Base-by-base conservation (phyloP, 1,284 basidiomycete genomes). In the Volvariella volvacea region DNA sequence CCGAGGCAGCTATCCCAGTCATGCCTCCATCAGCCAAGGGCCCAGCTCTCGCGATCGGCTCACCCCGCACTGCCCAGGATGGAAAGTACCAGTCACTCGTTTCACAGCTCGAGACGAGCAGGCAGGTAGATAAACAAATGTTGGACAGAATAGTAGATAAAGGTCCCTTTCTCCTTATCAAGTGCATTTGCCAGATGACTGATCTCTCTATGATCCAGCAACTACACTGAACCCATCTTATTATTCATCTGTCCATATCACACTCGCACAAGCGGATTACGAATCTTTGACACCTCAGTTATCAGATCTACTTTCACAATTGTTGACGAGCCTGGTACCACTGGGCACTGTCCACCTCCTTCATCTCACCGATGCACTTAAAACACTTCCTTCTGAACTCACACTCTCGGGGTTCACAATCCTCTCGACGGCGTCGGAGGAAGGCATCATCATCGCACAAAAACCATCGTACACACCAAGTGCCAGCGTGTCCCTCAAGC, bases 11-110 rank as follows among this genome's bases (percentile, higher is more conserved):
- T 42, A 33, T 45, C 19, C 36, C 54, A 22, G 42, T 51, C 20
- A 44, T 54, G 3, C 40, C 55, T 31, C 47, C 60, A n/a, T 28
- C 25, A 6, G 38, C 55, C 15, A 71, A 76, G 50, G 73, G 73
- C 10, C 55, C 67, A 42, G 75, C 79, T 3, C 72, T 89, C 39
- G 81, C 74, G 43, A 76, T 89, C 51, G 86, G 86, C 46, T 88
- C 84, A n/a, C 72, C 79, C 9, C 66, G 71, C 7, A 86, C 84
- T 2, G 86, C 86, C 2, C 73, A 79, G 57, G 76, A 87, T 58
- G 87, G 87, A 37, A 73, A 71, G 56, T 90, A 90, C 57, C 87
- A 89, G 57, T 63, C 71, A 3, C 62, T 86, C 47, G 71, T 89
- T 42, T 70, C 76, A 2, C 67, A 71, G 47, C 64, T 88, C 42